Percentiles rank a stretch among this genome's conserved stretches.
Conservation (phyloP, 257 asterid genomes). For the Gardenia jasminoides region DNA sequence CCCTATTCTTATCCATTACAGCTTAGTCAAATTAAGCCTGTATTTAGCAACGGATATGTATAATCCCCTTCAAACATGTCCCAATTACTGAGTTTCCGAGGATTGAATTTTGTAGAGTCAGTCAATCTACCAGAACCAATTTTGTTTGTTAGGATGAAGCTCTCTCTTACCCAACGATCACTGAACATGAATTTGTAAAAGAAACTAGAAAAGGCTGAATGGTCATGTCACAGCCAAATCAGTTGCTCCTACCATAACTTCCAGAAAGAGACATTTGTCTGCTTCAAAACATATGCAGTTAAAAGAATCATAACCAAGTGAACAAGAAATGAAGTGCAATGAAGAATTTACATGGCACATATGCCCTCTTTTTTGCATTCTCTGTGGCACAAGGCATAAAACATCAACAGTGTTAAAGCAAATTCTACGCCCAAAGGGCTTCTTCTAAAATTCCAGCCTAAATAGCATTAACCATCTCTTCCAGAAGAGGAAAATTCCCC, state of each 20-base stretch:
- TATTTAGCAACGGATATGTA: not conserved
- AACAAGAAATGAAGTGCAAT: conserved; percentile 1
- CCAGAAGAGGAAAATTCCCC: not conserved
- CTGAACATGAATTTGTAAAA: not conserved
- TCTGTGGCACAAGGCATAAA: not conserved
- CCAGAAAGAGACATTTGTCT: not conserved
- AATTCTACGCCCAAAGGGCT: not conserved
- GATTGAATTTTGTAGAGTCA: not conserved
- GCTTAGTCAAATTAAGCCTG: not conserved
- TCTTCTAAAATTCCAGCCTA: not conserved
- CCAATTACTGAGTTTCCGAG: not conserved
- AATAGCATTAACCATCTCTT: not conserved
- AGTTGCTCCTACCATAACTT: conserved; percentile 1
- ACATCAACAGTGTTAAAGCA: not conserved
- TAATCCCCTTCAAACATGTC: not conserved
- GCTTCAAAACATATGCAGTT: not conserved
- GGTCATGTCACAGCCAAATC: not conserved
- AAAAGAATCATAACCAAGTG: not conserved
- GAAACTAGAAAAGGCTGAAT: not conserved
- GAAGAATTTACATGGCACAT: not conserved
- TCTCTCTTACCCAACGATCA: not conserved
- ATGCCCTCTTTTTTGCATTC: not conserved
- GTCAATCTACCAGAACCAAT: not conserved
- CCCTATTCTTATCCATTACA: not conserved
- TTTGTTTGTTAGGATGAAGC: not conserved